Percentiles rank a stretch among this genome's conserved stretches.
phyloP scores from a whole-genome alignment of 78 protist genomes.

The Isochrysis galbana region DNA sequence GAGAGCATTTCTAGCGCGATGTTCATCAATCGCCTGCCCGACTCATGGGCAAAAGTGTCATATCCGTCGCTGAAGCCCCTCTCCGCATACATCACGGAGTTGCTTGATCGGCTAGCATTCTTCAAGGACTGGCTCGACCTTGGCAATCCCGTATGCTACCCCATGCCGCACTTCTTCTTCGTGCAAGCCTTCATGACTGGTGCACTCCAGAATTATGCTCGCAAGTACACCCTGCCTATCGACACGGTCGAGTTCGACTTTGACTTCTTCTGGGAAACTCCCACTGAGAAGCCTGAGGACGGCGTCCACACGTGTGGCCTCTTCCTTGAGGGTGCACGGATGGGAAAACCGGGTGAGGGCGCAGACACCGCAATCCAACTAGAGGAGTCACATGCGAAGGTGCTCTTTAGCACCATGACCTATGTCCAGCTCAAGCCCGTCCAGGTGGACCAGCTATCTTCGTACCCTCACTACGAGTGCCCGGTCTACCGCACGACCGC shows the following conservation, averaged over 20 bases:
- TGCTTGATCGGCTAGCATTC: conserved; percentile 53
- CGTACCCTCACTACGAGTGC: conserved; percentile 53
- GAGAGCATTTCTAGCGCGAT: conserved; percentile 53
- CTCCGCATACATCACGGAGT: conserved; percentile 57
- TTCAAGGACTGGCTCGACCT: conserved; percentile 60
- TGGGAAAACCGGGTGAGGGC: too few relatives aligned
- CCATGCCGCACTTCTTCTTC: conserved; percentile 86
- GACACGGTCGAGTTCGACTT: conserved; percentile 70
- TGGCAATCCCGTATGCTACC: conserved; percentile 67
- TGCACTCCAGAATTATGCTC: conserved; percentile 79
- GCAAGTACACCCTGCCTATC: conserved; percentile 65
- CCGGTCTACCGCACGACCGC: conserved; percentile 80
- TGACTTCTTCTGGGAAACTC: background rate
- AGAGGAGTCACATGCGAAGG: conserved; percentile 57
- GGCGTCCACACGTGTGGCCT: conserved; percentile 73
- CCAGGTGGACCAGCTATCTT: background rate
- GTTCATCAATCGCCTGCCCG: conserved; percentile 44
- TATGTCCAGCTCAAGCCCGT: conserved; percentile 46
- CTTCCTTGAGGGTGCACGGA: conserved; percentile 64
- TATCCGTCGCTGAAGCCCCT: conserved; percentile 73
- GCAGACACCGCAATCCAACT: background rate
- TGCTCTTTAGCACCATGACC: conserved; percentile 50
- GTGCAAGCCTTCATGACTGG: conserved; percentile 88
- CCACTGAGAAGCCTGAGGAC: conserved; percentile 24
- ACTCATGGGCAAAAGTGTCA: conserved; percentile 42